Evolutionary conservation across 2,329 filamentous ascomycete species (phyloP).

Genomic region (Blastomyces parvus): DNA sequence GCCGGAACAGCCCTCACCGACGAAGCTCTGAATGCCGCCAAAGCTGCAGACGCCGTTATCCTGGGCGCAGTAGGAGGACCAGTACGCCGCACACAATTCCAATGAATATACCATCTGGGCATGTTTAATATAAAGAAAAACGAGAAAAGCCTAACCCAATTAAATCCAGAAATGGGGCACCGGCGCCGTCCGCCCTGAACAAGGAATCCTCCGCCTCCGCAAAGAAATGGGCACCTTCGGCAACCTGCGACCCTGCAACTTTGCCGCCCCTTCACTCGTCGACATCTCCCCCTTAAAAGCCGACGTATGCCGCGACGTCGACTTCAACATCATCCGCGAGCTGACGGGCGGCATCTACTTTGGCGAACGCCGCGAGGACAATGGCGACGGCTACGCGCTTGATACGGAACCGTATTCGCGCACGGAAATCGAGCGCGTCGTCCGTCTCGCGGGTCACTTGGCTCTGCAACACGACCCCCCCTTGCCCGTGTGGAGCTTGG

Average conservation of each 20-base stretch:
- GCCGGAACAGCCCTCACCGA: slow-evolving; percentile 71
- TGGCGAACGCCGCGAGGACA: slow-evolving; percentile 69
- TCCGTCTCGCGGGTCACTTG: slow-evolving; percentile 68
- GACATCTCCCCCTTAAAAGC: slow-evolving; percentile 80
- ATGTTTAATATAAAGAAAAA: slow-evolving; percentile 3
- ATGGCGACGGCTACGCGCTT: slow-evolving; percentile 63
- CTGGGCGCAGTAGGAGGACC: slow-evolving; percentile 94
- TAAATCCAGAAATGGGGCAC: slow-evolving; percentile 67
- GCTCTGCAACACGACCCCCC: slow-evolving; percentile 69
- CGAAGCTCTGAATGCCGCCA: slow-evolving; percentile 70
- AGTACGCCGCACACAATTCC: slow-evolving; percentile 18
- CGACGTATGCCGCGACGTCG: slow-evolving; percentile 71
- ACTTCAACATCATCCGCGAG: slow-evolving; percentile 90
- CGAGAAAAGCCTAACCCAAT: not conserved
- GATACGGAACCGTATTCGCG: slow-evolving; percentile 84
- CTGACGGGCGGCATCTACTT: slow-evolving; percentile 93
- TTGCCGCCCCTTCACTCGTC: slow-evolving; percentile 77
- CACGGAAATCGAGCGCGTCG: slow-evolving; percentile 78
- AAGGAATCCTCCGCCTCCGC: slow-evolving; percentile 81
- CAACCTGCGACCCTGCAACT: slow-evolving; percentile 93
- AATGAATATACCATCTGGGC: not conserved
- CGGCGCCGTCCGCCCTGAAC: slow-evolving; percentile 76
- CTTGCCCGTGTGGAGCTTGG: slow-evolving; percentile 71
- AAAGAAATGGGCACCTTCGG: slow-evolving; percentile 92
- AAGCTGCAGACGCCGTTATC: slow-evolving; percentile 78